Base-by-base conservation (phyloP, 441 rosid species). In the Erysimum pusillum region DNA sequence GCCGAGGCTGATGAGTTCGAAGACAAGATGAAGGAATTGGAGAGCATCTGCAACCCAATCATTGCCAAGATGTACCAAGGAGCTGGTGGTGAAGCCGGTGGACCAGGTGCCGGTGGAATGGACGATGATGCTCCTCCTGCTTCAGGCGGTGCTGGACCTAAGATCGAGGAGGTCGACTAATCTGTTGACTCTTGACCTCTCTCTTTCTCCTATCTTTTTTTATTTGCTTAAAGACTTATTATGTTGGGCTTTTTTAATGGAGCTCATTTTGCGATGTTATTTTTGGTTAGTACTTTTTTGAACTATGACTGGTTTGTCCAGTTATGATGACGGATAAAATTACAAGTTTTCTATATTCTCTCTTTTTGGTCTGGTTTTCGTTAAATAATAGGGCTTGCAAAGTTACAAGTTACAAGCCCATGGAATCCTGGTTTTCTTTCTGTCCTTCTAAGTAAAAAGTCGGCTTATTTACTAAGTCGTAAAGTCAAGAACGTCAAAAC, bases 21-120 rank as follows among this genome's bases (percentile, higher is more conserved):
- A 67, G 88, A 88, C 81, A 86, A 85, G 79, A 86, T 88, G 89
- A 86, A 86, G 69, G 92, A 88, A 45, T 66, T 88, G 60, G 91
- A 86, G 80, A 81, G 88, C 76, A 75, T 83, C 36, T 88, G 88
- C 82, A 88, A 86, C 75, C 90, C 90, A 8, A 88, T 88, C 65
- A 85, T 86, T 0, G 90, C 88, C 0, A 88, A 83, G 81, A 86
- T 88, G 88, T 86, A 88, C 76, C 90, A 83, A 59, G 53, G 68
- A n/a, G 68, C 67, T 20, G 91, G 91, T 25, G 83, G 77, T 25
- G 89, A 80, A 56, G 78, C 71, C 80, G 87, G 83, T 25, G 83
- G 72, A 9, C 81, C 75, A 14, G 70, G 70, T 52, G 48, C 69
- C 7, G 68, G 69, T 46, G 75, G 76, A 15, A 79, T 85, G 89